Evolutionary conservation across 345 rosid genomes (phyloP), one percentile per base, ranked within the genome.

Genomic region (Salix brachista): DNA sequence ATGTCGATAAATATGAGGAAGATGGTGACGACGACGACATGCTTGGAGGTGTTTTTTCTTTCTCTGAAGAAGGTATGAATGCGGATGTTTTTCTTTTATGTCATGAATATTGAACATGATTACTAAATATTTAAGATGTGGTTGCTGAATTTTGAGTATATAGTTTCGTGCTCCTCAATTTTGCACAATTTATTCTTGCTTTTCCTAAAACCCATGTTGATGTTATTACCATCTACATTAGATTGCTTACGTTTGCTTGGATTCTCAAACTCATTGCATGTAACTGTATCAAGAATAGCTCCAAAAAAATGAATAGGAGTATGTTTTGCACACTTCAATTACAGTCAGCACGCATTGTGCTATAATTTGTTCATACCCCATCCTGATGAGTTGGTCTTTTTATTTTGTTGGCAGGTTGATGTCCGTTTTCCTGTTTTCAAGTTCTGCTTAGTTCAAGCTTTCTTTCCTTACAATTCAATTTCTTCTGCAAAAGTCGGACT

Each of bases 1-100:
- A 84, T 66, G 77, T 82, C 72, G 90, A 82, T 68, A 92, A 94
- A 79, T 73, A 88, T 6, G 95, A 90, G 81, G 96, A 90, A 79
- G 90, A 88, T 71, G 88, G 75, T 32, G 99, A 91, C n/a, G 84
- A 84, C 37, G 95, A 92, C 78, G 94, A 89, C 79, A 88, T 92
- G 90, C 88, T 94, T 56, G 99, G 98, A 80, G 96, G 92, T 80
- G 89, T 94, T 85, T 96, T 94, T 74, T 88, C 90, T 84, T 96
- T 96, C 88, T 96, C 93, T 4, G 97, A 96, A 85, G 94, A 90
- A 87, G 99, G 99, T 94, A 85, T 36, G 77, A 32, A 56, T 25
- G 8, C 17, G 13, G 44, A 73, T 11, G 2, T 16, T 42, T 46
- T 21, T 56, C 11, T 0, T 30, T 61, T 30, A 69, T 71, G 28